Percentiles rank a stretch among this genome's conserved stretches.
phyloP scores from a whole-genome alignment of 345 rosid species.

The Cardamine resedifolia region DNA sequence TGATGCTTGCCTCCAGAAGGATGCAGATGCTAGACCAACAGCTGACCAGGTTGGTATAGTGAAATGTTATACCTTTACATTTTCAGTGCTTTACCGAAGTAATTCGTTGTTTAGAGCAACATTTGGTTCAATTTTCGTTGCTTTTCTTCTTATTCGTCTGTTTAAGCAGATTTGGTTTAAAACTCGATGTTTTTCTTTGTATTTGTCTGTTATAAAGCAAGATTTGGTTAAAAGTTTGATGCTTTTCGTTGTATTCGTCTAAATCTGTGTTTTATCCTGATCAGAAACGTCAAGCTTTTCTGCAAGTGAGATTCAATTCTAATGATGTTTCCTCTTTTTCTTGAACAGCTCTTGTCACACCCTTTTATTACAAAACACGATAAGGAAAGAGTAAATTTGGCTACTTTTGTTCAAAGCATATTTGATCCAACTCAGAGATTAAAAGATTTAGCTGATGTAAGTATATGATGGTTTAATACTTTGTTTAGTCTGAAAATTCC shows the following conservation, averaged over 20 bases:
- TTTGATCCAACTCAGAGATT: slow-evolving; percentile 84
- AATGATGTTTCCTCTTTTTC: slow-evolving; percentile 32
- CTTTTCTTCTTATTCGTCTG: not conserved
- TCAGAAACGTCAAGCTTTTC: not conserved
- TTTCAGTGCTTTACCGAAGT: not conserved
- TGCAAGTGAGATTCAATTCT: slow-evolving; percentile 1
- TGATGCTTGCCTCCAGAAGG: slow-evolving; percentile 84
- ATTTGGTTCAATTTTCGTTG: not conserved
- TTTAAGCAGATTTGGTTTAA: not conserved
- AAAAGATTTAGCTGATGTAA: slow-evolving; percentile 96
- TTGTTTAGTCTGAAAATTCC: not conserved
- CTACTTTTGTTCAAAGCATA: slow-evolving; percentile 68
- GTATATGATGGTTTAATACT: slow-evolving; percentile 26
- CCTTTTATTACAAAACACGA: slow-evolving; percentile 78
- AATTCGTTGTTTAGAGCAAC: not conserved
- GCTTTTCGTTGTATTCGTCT: not conserved
- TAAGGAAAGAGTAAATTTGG: slow-evolving; percentile 59
- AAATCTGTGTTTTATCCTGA: not conserved
- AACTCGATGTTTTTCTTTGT: not conserved
- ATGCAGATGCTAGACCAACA: slow-evolving; percentile 80
- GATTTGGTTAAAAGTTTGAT: not conserved
- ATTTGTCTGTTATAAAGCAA: not conserved
- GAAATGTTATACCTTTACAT: not conserved
- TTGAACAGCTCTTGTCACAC: slow-evolving; percentile 80
- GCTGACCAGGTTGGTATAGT: slow-evolving; percentile 71